phyloP scores from a whole-genome alignment of 2,329 filamentous ascomycete species.

The Dryadomyces quercus-mongolicae region DNA sequence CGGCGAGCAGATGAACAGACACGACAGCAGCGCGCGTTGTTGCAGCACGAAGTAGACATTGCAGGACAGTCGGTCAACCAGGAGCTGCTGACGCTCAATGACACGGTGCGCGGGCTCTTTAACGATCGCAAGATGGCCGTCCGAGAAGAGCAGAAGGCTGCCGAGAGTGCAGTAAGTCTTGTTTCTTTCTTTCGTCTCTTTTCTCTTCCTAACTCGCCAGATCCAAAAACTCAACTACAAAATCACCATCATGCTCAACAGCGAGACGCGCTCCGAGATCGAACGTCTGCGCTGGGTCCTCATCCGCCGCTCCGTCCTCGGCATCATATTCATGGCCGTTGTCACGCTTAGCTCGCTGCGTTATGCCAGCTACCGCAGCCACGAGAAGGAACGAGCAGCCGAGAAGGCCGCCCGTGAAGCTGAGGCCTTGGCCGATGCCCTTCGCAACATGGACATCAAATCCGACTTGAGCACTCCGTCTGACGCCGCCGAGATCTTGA shows the following conservation, averaged over 20 bases:
- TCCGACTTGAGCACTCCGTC: slow-evolving; percentile 31
- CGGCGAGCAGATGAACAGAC: slow-evolving; percentile 68
- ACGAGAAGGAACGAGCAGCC: slow-evolving; percentile 33
- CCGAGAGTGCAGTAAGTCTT: slow-evolving; percentile 60
- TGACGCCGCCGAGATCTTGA: slow-evolving; percentile 44
- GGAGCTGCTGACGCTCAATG: slow-evolving; percentile 69
- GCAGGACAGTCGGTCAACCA: slow-evolving; percentile 74
- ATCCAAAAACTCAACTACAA: slow-evolving; percentile 95
- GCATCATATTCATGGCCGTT: slow-evolving; percentile 55
- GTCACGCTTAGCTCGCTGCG: slow-evolving; percentile 46
- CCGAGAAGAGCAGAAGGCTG: slow-evolving; percentile 71
- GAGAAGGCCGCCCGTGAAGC: slow-evolving; percentile 28
- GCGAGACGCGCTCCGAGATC: slow-evolving; percentile 83
- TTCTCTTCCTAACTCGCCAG: slow-evolving; percentile 21
- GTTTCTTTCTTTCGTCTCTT: not conserved
- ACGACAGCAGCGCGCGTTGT: slow-evolving; percentile 67
- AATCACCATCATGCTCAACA: slow-evolving; percentile 81
- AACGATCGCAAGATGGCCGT: slow-evolving; percentile 92
- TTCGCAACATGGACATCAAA: slow-evolving; percentile 28
- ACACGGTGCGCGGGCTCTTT: slow-evolving; percentile 91
- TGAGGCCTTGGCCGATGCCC: slow-evolving; percentile 31
- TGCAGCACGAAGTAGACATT: slow-evolving; percentile 95
- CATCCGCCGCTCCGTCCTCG: slow-evolving; percentile 49
- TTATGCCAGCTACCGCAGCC: slow-evolving; percentile 44
- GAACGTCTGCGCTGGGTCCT: slow-evolving; percentile 83